Conservation (phyloP, 2,329 filamentous ascomycete species). For the Blastomyces gilchristii region DNA sequence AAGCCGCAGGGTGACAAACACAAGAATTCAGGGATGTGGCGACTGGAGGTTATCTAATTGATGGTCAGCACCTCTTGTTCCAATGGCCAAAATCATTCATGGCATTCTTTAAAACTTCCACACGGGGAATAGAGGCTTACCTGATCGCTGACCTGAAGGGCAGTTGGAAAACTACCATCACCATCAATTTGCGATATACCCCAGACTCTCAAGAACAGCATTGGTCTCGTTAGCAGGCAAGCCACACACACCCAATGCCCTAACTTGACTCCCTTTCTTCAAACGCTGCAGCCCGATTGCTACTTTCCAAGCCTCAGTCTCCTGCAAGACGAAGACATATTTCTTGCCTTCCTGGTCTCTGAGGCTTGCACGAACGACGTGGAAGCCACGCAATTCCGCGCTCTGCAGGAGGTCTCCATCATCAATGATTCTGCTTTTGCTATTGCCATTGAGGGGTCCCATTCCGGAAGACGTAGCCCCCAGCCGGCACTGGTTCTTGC, state of each 20-base stretch:
- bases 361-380: slow-evolving; percentile 49
- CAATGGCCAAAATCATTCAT: background rate
- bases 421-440: slow-evolving; percentile 19
- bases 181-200: slow-evolving; percentile 24
- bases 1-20: background rate
- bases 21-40: background rate
- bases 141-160: background rate
- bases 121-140: background rate
- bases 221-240: slow-evolving; percentile 40
- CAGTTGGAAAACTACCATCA: too few species aligned
- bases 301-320: slow-evolving; percentile 54
- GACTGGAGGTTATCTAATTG: too few species aligned
- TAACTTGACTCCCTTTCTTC: slow-evolving; percentile 46
- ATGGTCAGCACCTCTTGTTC: background rate
- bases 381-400: slow-evolving; percentile 38
- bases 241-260: slow-evolving; percentile 44
- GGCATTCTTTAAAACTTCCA: background rate
- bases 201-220: slow-evolving; percentile 31
- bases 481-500: slow-evolving; percentile 54
- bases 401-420: slow-evolving; percentile 26
- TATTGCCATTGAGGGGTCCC: slow-evolving; percentile 15
- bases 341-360: slow-evolving; percentile 51
- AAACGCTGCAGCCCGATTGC: slow-evolving; percentile 48
- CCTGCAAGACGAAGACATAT: slow-evolving; percentile 51
- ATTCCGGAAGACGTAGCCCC: slow-evolving; percentile 28